These are phyloP conservation scores for Cutaneotrichosporon sp. DNA, from an alignment of 1,284 basidiomycete species.

Conservation along the genomic window DNA sequence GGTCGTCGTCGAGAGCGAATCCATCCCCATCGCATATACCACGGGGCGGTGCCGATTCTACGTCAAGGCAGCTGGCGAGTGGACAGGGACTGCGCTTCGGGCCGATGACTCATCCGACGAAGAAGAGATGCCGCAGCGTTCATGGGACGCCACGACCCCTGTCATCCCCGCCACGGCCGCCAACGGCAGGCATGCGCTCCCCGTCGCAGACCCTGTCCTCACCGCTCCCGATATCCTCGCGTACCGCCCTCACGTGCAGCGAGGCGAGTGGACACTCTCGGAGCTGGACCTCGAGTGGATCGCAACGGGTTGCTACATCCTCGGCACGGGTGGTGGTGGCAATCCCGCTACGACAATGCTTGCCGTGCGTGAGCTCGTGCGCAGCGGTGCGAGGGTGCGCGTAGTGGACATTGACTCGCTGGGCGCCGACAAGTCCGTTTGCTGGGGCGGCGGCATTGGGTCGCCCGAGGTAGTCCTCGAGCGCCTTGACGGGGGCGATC, in stretches of 20 bases:
- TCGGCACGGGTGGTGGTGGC: conserved; percentile 47
- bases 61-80: conserved; percentile 49
- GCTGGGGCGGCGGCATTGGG: conserved; percentile 55
- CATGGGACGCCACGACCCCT: conserved; percentile 9
- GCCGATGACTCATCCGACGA: conserved; percentile 12
- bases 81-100: conserved; percentile 29
- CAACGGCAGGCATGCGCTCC: conserved; percentile 19
- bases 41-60: conserved; percentile 42
- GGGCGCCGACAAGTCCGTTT: conserved; percentile 21
- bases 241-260: conserved; percentile 34
- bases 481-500: conserved; percentile 30
- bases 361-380: conserved; percentile 34
- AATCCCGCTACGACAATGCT: conserved; percentile 32
- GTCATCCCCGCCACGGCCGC: conserved; percentile 7
- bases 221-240: conserved; percentile 24
- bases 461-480: conserved; percentile 56
- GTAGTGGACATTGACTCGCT: conserved; percentile 38
- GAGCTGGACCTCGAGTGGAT: conserved; percentile 46
- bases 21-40: conserved; percentile 44
- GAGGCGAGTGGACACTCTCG: conserved; percentile 38
- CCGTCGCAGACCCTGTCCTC: conserved; percentile 1
- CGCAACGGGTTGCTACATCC: conserved; percentile 43
- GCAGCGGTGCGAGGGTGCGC: conserved; percentile 30
- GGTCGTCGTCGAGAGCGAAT: conserved; percentile 57
- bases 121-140: not conserved